phyloP scores from a whole-genome alignment of 2,329 filamentous ascomycete species.

The Venturia pyrina region DNA sequence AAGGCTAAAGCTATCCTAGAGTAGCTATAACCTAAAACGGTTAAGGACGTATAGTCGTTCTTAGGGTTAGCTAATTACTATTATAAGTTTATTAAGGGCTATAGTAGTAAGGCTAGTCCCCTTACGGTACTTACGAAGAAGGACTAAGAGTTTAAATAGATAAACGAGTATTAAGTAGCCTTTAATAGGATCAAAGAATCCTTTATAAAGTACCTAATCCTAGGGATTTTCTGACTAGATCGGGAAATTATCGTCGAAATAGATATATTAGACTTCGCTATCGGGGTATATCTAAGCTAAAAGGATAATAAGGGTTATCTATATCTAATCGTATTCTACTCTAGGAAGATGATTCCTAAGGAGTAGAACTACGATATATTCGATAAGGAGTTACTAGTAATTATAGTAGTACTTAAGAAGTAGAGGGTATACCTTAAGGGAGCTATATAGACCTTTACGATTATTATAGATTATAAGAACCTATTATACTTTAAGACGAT shows the following conservation, averaged over 20 bases:
- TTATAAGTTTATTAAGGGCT: neutral
- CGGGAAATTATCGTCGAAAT: neutral
- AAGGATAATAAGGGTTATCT: neutral
- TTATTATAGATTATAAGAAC: slow-evolving; percentile 21
- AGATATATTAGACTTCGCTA: slow-evolving; percentile 5
- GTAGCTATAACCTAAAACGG: slow-evolving; percentile 16
- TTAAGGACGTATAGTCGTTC: neutral
- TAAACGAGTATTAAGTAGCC: neutral
- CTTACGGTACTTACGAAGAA: neutral
- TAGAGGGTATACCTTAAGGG: slow-evolving; percentile 9
- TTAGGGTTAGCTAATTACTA: neutral
- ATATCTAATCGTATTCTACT: slow-evolving; percentile 5
- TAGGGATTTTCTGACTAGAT: neutral
- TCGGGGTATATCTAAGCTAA: neutral
- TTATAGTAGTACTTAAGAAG: neutral
- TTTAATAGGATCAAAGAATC: neutral
- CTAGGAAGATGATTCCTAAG: neutral
- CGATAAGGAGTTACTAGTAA: slow-evolving; percentile 9
- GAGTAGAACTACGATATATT: no score
- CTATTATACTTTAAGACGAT: slow-evolving; percentile 19
- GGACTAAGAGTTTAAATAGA: neutral
- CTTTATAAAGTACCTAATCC: slow-evolving; percentile 3
- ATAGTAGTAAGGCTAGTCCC: neutral
- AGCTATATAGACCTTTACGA: slow-evolving; percentile 11
- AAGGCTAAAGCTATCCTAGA: slow-evolving; percentile 16